Evolutionary conservation across 768 basidiomycete genomes (phyloP), one percentile per base, ranked within the genome.

Genomic region (Boletus subparvulus): DNA sequence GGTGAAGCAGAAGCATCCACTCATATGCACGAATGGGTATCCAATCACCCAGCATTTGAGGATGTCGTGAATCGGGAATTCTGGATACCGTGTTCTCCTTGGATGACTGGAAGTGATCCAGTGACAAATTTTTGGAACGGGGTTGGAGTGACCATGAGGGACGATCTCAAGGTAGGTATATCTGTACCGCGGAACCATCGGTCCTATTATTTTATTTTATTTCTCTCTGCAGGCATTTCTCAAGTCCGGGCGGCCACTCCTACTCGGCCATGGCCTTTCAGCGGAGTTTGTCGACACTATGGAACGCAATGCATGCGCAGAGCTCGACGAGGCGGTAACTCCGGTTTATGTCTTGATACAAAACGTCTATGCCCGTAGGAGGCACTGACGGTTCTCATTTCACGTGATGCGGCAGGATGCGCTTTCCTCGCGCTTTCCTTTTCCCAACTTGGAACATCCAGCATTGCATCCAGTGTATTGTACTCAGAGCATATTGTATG

Each of bases 61-160:
- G 77, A 84, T 42, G 76, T 83, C 14, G 79, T 80, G 2, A 79
- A 80, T 61, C 71, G 78, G 41, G 81, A 86, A 24, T 83, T 80
- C 65, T 92, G 83, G 81, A 63, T 89, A 16, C 87, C 87, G 9
- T 75, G 80, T 10, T 81, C 82, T 9, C 79, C 85, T 6, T 87
- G 79, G 75, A 45, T 73, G 45, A 51, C 37, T 13, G 70, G 70
- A 16, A 55, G 37, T 14, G 60, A 70, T 43, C 51, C 61, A 12
- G 52, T 62, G 4, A 57, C 66, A 1, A 67, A 62, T n/a, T 72
- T 70, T 26, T 77, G 77, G 61, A 77, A 78, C 45, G 70, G 72
- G 32, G 66, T 82, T 36, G 80, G 81, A 40, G 54, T 71, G 10
- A 69, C 66, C 40, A 76, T 87, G 79, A 70, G 78, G 45, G 83